phyloP scores from a whole-genome alignment of 1,139 yeast species.

The Blastobotrys persicus region DNA sequence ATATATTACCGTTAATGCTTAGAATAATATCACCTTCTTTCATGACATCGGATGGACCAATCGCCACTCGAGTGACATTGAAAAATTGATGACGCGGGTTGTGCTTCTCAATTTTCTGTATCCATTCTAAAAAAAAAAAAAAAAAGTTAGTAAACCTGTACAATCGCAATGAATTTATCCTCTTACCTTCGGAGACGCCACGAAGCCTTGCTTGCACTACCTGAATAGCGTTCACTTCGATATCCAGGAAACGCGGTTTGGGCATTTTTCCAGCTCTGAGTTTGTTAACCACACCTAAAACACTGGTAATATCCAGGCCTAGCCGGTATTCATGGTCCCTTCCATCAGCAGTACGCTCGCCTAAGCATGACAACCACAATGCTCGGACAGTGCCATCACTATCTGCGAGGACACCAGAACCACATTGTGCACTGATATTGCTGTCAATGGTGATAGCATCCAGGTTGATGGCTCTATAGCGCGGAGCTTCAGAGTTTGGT shows the following conservation, averaged over 20 bases:
- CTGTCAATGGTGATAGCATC: conserved; percentile 78
- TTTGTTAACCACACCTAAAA: conserved; percentile 53
- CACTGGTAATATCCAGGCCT: conserved; percentile 75
- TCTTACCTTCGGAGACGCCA: conserved; percentile 64
- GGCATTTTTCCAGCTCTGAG: conserved; percentile 56
- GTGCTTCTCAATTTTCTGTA: conserved; percentile 59
- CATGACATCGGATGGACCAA: conserved; percentile 45
- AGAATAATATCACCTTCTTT: conserved; percentile 69
- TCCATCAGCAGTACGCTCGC: conserved; percentile 58
- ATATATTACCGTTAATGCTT: conserved; percentile 61
- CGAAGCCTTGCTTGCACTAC: conserved; percentile 76
- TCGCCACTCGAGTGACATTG: conserved; percentile 67
- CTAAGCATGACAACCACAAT: conserved; percentile 78
- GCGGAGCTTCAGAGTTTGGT: conserved; percentile 60
- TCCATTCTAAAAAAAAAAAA: conserved; percentile 53
- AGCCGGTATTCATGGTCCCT: conserved; percentile 64
- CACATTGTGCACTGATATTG: conserved; percentile 68
- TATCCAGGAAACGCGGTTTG: conserved; percentile 64
- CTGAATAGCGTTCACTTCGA: conserved; percentile 69
- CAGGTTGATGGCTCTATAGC: conserved; percentile 81
- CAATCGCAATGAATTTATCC: neutral
- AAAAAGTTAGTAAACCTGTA: neutral
- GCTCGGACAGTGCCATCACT: conserved; percentile 77
- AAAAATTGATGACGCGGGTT: conserved; percentile 70
- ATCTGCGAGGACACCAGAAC: conserved; percentile 78